Conservation (phyloP, 2,329 filamentous ascomycete species). For the Fusarium cyanostomum region DNA sequence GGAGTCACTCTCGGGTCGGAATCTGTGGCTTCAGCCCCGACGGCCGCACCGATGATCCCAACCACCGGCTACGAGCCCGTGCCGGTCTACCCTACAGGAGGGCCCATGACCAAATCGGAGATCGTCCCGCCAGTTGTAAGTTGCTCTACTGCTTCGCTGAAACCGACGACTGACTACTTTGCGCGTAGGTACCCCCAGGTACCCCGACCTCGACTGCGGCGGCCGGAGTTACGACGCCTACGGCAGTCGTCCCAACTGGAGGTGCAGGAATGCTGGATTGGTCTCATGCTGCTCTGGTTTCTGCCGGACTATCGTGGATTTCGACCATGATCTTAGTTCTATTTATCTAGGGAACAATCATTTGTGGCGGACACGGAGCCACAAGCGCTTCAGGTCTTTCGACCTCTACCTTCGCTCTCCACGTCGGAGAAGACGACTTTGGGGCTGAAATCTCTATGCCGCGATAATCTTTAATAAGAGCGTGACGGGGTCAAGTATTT, state of each 20-base stretch:
- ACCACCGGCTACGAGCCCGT: neutral
- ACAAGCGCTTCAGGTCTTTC: no score
- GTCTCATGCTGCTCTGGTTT: neutral
- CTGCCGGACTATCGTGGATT: neutral
- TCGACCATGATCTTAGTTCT: slow-evolving; percentile 3
- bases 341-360: neutral
- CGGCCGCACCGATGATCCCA: neutral
- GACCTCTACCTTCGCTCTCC: no score
- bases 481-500: no score
- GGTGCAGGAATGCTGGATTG: slow-evolving; percentile 6
- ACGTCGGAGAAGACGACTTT: no score
- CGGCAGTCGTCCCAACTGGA: slow-evolving; percentile 13
- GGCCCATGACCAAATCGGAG: neutral
- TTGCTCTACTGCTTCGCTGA: neutral
- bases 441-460: no score
- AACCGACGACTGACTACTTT: neutral
- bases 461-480: no score
- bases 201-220: neutral
- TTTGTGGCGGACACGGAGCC: no score
- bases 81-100: neutral
- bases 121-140: slow-evolving; percentile 14
- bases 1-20: neutral
- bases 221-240: neutral
- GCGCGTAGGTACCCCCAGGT: neutral
- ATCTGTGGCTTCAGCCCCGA: neutral